Evolutionary conservation across 2,329 filamentous ascomycete genomes (phyloP).

Genomic region (Botrytis deweyae): DNA sequence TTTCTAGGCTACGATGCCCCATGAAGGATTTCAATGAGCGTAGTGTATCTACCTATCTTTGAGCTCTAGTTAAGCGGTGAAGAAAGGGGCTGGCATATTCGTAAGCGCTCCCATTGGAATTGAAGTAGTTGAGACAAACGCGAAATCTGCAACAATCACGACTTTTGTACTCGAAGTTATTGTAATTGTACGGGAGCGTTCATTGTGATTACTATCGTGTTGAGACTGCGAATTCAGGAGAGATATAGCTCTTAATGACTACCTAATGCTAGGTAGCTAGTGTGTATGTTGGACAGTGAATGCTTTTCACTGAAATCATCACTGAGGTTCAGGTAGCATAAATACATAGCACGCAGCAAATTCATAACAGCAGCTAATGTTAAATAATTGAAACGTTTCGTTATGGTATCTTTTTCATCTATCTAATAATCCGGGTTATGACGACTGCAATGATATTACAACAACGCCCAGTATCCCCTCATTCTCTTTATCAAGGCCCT

Average conservation of each 20-base stretch:
- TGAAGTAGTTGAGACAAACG: neutral
- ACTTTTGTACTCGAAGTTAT: neutral
- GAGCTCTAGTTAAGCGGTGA: neutral
- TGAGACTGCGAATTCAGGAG: neutral
- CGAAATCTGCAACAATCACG: neutral
- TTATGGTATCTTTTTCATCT: neutral
- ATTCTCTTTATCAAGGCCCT: neutral
- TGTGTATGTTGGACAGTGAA: neutral
- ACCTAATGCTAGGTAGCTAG: neutral
- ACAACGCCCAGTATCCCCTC: neutral
- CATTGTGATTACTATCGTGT: neutral
- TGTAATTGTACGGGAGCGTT: neutral
- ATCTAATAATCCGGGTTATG: neutral
- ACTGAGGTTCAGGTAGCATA: neutral
- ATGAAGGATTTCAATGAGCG: too few relatives aligned
- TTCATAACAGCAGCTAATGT: neutral
- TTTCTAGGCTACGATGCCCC: neutral
- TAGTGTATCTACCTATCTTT: neutral
- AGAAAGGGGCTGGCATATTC: neutral
- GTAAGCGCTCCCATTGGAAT: neutral
- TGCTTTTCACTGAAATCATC: neutral
- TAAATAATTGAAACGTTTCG: neutral
- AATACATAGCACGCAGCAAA: neutral
- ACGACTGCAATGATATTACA: neutral
- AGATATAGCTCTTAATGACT: neutral